Evolutionary conservation across 2,329 filamentous ascomycete genomes (phyloP).

Genomic region (Fusarium scirpi): DNA sequence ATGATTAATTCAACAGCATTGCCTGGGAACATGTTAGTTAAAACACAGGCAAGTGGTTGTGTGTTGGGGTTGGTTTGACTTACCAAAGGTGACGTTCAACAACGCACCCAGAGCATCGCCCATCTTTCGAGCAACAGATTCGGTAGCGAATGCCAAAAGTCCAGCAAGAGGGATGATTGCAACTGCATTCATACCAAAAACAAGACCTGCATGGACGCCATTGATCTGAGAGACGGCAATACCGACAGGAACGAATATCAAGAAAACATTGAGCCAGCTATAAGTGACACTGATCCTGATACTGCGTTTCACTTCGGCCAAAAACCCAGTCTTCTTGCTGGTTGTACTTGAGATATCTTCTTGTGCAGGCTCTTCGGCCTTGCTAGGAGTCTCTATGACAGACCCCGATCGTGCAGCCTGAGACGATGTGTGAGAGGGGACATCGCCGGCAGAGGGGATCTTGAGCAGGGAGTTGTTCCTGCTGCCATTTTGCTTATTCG

Average conservation of each 20-base stretch:
- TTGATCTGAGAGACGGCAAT: conserved; percentile 71
- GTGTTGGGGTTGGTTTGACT: not conserved
- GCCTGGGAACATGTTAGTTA: not conserved
- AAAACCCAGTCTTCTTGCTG: conserved; percentile 54
- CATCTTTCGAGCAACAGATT: conserved; percentile 78
- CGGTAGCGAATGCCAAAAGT: conserved; percentile 78
- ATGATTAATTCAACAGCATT: conserved; percentile 83
- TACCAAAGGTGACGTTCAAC: conserved; percentile 82
- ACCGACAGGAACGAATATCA: conserved; percentile 83
- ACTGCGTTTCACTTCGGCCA: conserved; percentile 62
- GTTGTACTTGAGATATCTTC: conserved; percentile 50
- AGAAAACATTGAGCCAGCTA: conserved; percentile 81
- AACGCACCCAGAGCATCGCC: conserved; percentile 79
- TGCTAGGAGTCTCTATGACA: conserved; percentile 59
- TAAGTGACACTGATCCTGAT: conserved; percentile 71
- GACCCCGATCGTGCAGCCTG: conserved; percentile 67
- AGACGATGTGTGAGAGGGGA: conserved; percentile 58
- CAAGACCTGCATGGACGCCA: conserved; percentile 67
- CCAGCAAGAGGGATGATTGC: conserved; percentile 81
- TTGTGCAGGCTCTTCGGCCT: conserved; percentile 33
- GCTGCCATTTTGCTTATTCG: conserved; percentile 16
- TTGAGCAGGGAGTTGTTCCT: conserved; percentile 44
- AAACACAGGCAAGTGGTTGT: not conserved
- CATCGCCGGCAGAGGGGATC: conserved; percentile 40
- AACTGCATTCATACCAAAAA: conserved; percentile 80